phyloP scores from a whole-genome alignment of 2,329 filamentous ascomycete genomes.

The Phaeosphaeriaceae sp. region DNA sequence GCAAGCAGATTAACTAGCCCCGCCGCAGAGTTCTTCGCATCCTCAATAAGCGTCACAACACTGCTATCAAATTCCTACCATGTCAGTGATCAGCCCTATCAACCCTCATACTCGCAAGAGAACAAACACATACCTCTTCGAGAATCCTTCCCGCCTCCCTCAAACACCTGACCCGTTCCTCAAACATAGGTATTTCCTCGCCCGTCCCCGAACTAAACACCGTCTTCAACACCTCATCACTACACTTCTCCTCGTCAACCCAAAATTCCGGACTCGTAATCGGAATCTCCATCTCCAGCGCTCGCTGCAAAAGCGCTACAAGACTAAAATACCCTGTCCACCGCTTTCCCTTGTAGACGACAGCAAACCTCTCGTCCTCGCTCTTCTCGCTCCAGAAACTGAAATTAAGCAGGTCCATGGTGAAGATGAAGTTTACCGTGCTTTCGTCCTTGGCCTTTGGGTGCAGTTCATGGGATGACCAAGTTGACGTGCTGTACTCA shows the following conservation, averaged over 20 bases:
- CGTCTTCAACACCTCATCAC: constrained; percentile 73
- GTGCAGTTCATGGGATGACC: constrained; percentile 89
- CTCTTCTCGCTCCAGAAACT: constrained; percentile 86
- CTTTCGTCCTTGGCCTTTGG: constrained; percentile 80
- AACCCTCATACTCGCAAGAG: constrained; percentile 5
- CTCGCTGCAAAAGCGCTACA: constrained; percentile 84
- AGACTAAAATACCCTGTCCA: constrained; percentile 98
- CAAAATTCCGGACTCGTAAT: constrained; percentile 91
- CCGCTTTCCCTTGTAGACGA: constrained; percentile 78
- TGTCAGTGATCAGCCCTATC: constrained; percentile 19
- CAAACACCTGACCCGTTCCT: constrained; percentile 78
- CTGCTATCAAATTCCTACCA: constrained; percentile 75
- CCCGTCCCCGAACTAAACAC: constrained; percentile 87
- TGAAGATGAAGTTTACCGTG: constrained; percentile 92
- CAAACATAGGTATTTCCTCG: constrained; percentile 84
- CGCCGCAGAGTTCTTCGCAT: constrained; percentile 80
- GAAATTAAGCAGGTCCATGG: constrained; percentile 96
- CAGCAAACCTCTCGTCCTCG: constrained; percentile 76
- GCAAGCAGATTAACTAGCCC: constrained; percentile 85
- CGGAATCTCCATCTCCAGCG: constrained; percentile 86
- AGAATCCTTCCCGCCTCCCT: constrained; percentile 83
- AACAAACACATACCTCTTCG: constrained; percentile 66
- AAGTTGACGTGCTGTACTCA: constrained; percentile 81
- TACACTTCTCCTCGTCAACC: constrained; percentile 77
- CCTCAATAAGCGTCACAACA: constrained; percentile 74